Percentiles rank a stretch among this genome's conserved stretches.
Evolutionary conservation across 768 basidiomycete genomes (phyloP).

Genomic region (Leccinum subgranulosum): DNA sequence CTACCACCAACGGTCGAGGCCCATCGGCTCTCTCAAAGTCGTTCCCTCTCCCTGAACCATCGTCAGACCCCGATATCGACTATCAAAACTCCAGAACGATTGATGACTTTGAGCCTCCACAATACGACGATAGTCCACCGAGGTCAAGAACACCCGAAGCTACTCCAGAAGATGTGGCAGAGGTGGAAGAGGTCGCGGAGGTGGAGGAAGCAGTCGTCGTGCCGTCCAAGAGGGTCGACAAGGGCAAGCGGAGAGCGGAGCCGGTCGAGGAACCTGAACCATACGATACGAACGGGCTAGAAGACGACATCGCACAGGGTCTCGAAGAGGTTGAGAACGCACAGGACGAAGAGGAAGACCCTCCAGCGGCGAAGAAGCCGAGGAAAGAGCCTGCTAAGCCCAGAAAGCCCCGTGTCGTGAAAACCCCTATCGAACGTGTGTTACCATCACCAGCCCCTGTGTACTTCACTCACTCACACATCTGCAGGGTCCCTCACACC

Average conservation of each 20-base stretch:
- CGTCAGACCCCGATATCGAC: slow-evolving; percentile 25
- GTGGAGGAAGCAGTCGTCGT: slow-evolving; percentile 33
- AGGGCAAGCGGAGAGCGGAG: slow-evolving; percentile 41
- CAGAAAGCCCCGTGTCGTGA: slow-evolving; percentile 23
- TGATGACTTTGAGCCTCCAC: slow-evolving; percentile 28
- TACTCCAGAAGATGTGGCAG: slow-evolving; percentile 41
- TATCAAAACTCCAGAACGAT: slow-evolving; percentile 17
- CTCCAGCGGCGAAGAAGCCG: slow-evolving; percentile 27
- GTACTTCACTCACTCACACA: slow-evolving; percentile 11
- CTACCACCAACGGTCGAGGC: slow-evolving; percentile 34
- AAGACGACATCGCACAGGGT: slow-evolving; percentile 42
- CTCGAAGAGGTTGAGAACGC: slow-evolving; percentile 49
- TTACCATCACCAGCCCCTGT: not conserved
- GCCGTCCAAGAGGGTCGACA: slow-evolving; percentile 26
- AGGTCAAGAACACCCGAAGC: slow-evolving; percentile 47
- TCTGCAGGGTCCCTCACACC: slow-evolving; percentile 25
- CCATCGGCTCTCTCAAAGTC: slow-evolving; percentile 32
- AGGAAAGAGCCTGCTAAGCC: slow-evolving; percentile 28
- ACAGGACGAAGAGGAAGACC: slow-evolving; percentile 43
- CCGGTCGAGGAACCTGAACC: slow-evolving; percentile 14
- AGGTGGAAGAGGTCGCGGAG: slow-evolving; percentile 25
- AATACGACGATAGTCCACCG: slow-evolving; percentile 25
- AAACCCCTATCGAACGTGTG: slow-evolving; percentile 21
- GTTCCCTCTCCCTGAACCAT: slow-evolving; percentile 19
- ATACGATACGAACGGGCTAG: slow-evolving; percentile 29